Base-by-base conservation (phyloP, 2,329 filamentous ascomycete species). In the Helminthosporium solani region DNA sequence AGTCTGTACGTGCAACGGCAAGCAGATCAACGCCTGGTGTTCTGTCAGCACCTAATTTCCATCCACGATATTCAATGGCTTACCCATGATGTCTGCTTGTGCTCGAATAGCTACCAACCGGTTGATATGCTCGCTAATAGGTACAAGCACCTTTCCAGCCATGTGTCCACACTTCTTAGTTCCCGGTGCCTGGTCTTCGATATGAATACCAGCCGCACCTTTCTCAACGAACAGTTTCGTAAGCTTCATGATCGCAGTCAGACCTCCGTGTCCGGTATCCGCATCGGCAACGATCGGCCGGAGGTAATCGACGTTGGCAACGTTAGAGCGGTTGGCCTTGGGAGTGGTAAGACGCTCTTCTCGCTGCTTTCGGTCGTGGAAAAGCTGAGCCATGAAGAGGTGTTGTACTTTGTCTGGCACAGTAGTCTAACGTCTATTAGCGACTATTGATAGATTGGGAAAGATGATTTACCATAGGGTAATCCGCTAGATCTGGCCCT, bases 111-210 rank as follows among this genome's bases (percentile, higher is more conserved):
- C 91, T 40, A 99, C 90, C 44, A 99, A 80, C 44, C 94, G 87
- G 78, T 96, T 97, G 76, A 97, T 96, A 78, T 99, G 94, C 77
- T 99, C 94, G 73, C 84, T 88, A 68, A 96, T 95, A 40, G 94
- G 94, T 42, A 99, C 94, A 50, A 99, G 79, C 34, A 97, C 94
- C 77, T 97, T 97, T 66, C 94, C 94, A 57, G 94, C 94, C 94
- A 97, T 97, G 76, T 97, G 94, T 54, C 94, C 94, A 72, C 94
- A 99, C 82, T 99, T 99, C 83, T 99, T 99, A 40, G 94, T 97
- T 44, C 94, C 94, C 2, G 94, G 92, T 3, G 94, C 92, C 75
- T 97, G 94, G 71, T 99, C 94, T 75, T 99, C 94, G 60, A 99
- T 96, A 75, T 99, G 94, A 65, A 99, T 96, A 57, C 94, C 94